Conservation (phyloP, 129 eudicot species). For the Lactuca saligna region DNA sequence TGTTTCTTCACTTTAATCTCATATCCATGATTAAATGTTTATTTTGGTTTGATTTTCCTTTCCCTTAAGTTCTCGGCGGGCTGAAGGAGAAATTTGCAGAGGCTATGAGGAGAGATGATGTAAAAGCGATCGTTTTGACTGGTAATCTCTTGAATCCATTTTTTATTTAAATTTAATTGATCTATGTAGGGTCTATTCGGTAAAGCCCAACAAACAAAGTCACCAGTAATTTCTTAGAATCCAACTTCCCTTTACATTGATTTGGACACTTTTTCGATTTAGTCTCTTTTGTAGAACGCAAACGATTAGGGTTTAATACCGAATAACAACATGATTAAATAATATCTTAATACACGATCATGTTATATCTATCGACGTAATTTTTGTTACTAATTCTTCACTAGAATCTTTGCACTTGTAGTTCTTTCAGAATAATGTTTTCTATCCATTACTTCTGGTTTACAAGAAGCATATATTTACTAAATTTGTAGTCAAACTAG, state of each 20-base stretch:
- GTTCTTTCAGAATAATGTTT: background rate
- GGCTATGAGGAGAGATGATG: conserved; percentile 85
- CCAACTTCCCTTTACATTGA: background rate
- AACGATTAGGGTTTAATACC: background rate
- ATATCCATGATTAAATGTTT: background rate
- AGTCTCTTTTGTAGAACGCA: conserved; percentile 9
- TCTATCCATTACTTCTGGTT: too few relatives aligned
- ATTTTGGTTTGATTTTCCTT: background rate
- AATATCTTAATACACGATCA: background rate
- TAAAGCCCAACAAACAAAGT: conserved; percentile 2
- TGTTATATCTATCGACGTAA: background rate
- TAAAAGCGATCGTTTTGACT: conserved; percentile 78
- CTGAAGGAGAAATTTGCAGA: conserved; percentile 64
- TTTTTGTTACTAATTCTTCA: conserved; percentile 5
- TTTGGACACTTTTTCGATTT: background rate
- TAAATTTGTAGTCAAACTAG: conserved; percentile 1
- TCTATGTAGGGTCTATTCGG: conserved; percentile 4
- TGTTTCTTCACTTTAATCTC: background rate
- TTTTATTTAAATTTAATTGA: background rate
- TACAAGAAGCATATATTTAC: too few relatives aligned
- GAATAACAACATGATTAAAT: too few relatives aligned
- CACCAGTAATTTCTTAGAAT: background rate
- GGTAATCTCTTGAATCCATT: conserved; percentile 41
- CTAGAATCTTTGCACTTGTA: background rate
- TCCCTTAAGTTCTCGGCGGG: conserved; percentile 62